Percentiles rank a stretch among this genome's conserved stretches.
Evolutionary conservation across 169 alveolate species (phyloP).

Genomic region (Cyclospora cayetanensis): DNA sequence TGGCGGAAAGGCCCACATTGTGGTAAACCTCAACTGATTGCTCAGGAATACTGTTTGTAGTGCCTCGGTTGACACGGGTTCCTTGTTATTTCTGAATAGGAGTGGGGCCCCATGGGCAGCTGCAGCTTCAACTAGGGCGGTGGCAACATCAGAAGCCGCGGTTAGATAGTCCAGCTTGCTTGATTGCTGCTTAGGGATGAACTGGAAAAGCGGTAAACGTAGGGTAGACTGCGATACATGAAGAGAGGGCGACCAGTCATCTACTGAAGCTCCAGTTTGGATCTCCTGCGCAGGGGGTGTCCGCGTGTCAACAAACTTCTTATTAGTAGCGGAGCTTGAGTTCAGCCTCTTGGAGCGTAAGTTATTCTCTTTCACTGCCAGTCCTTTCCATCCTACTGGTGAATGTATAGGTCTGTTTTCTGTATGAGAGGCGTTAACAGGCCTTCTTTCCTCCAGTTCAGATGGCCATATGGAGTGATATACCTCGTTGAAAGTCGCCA

Average conservation of each 20-base stretch:
- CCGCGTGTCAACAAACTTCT: too few relatives aligned
- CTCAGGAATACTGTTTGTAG: not conserved
- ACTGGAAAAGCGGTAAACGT: slow-evolving; percentile 34
- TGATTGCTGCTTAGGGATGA: not conserved
- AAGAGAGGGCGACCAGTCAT: too few relatives aligned
- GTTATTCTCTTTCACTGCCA: too few relatives aligned
- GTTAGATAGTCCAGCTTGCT: not conserved
- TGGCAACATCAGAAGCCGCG: slow-evolving; percentile 37
- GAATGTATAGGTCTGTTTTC: too few relatives aligned
- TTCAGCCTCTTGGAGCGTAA: too few relatives aligned
- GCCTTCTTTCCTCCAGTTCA: not conserved
- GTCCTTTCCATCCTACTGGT: too few relatives aligned
- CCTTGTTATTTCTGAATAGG: not conserved
- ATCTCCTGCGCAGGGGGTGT: too few relatives aligned
- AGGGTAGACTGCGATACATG: too few relatives aligned
- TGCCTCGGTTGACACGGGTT: not conserved
- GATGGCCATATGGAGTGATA: not conserved
- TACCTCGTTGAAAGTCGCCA: slow-evolving; percentile 20
- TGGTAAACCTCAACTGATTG: slow-evolving; percentile 51
- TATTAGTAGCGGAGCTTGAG: too few relatives aligned
- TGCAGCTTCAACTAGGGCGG: slow-evolving; percentile 27
- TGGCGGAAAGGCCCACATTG: slow-evolving; percentile 49
- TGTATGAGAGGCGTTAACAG: too few relatives aligned
- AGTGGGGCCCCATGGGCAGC: not conserved
- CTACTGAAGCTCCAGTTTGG: too few relatives aligned